phyloP scores from a whole-genome alignment of 345 rosid genomes.

The Boechera stricta region DNA sequence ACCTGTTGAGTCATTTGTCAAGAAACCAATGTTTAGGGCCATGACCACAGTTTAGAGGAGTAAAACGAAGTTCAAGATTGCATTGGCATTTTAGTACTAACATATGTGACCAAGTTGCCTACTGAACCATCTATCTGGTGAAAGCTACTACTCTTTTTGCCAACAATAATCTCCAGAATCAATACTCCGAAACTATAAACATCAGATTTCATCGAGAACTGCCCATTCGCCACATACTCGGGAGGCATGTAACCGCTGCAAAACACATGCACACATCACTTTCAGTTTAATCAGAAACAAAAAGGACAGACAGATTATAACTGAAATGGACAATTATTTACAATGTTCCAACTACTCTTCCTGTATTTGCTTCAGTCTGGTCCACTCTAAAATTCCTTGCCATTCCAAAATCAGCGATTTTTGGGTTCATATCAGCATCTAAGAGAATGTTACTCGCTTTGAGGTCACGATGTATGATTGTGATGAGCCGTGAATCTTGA shows the following conservation, averaged over 20 bases:
- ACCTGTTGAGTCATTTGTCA: background rate
- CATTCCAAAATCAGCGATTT: constrained; percentile 39
- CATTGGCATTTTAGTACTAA: background rate
- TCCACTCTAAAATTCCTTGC: constrained; percentile 24
- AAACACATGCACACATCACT: background rate
- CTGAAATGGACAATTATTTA: background rate
- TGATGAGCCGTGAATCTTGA: constrained; percentile 49
- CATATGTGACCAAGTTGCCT: constrained; percentile 26
- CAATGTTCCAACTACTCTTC: constrained; percentile 39
- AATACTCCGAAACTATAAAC: constrained; percentile 40
- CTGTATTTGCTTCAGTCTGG: constrained; percentile 32
- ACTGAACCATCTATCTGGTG: background rate
- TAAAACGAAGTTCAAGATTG: background rate
- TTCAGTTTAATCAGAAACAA: background rate
- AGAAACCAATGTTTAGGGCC: background rate
- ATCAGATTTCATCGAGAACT: constrained; percentile 37
- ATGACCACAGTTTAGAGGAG: background rate
- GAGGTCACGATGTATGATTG: constrained; percentile 43
- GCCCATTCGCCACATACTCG: constrained; percentile 31
- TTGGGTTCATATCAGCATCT: constrained; percentile 26
- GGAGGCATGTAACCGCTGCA: constrained; percentile 44
- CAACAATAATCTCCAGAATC: constrained; percentile 30
- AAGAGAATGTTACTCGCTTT: constrained; percentile 42
- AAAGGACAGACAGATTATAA: background rate
- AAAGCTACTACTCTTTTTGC: constrained; percentile 26